Percentiles rank a stretch among this genome's conserved stretches.
These are phyloP conservation scores for Spirogloea muscicola DNA, from an alignment of 139 green algal genomes.

Conservation along the genomic window DNA sequence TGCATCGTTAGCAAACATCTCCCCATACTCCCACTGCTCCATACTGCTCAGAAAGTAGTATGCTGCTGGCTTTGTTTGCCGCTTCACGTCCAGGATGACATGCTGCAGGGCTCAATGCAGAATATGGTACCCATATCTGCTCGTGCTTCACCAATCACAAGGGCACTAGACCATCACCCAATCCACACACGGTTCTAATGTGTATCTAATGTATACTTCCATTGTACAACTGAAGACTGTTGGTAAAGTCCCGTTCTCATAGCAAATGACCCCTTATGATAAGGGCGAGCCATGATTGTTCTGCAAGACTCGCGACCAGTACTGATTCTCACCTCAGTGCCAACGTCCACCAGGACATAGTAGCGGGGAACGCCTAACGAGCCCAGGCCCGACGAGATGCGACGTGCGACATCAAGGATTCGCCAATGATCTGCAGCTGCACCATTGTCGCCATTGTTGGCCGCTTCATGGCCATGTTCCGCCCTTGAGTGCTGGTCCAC, in stretches of 20 bases:
- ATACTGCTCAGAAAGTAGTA: background rate
- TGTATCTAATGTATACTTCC: background rate
- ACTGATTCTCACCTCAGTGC: background rate
- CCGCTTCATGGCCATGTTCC: too few relatives aligned
- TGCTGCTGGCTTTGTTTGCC: background rate
- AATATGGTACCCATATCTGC: too few relatives aligned
- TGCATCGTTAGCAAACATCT: slow-evolving; percentile 7
- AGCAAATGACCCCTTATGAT: too few relatives aligned
- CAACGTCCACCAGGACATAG: slow-evolving; percentile 2
- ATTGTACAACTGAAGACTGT: background rate
- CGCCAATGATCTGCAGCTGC: background rate
- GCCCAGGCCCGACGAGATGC: slow-evolving; percentile 6
- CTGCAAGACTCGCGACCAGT: background rate
- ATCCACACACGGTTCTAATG: background rate
- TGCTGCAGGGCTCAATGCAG: background rate
- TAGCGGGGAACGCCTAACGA: slow-evolving; percentile 3
- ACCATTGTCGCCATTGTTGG: background rate
- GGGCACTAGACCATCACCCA: background rate
- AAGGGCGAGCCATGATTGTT: too few relatives aligned
- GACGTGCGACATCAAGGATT: background rate
- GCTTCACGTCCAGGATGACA: slow-evolving; percentile 5
- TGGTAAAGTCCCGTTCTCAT: background rate
- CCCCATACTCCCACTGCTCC: background rate
- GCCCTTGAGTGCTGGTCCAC: too few relatives aligned
- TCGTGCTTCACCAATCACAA: background rate